Percentiles rank a stretch among this genome's conserved stretches.
phyloP scores from a whole-genome alignment of 768 basidiomycete genomes.

The Phaeolepiota aurea region DNA sequence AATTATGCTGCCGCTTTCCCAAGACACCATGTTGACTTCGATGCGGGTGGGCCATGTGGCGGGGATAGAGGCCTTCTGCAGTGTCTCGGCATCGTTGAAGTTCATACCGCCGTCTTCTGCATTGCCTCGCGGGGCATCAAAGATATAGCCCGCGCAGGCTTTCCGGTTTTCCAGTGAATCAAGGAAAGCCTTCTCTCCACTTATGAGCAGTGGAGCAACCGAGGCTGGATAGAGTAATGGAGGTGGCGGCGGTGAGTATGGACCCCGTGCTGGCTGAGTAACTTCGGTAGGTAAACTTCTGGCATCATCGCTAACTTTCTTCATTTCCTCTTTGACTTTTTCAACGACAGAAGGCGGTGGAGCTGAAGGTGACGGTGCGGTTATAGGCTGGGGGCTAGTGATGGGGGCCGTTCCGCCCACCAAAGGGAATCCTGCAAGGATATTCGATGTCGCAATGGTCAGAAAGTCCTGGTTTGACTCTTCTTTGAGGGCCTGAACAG shows the following conservation, averaged over 20 bases:
- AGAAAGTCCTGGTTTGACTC: neutral
- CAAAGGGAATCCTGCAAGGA: neutral
- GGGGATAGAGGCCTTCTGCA: neutral
- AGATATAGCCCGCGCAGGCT: neutral
- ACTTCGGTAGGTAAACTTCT: neutral
- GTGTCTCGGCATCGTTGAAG: neutral
- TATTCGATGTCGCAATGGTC: neutral
- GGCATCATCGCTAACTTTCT: neutral
- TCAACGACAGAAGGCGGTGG: neutral
- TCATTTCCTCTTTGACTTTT: neutral
- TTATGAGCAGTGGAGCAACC: neutral
- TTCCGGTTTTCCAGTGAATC: neutral
- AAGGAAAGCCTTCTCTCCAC: neutral
- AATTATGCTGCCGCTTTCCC: neutral
- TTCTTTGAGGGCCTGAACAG: neutral
- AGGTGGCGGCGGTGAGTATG: neutral
- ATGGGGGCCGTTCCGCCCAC: neutral
- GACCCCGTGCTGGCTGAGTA: neutral
- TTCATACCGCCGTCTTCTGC: neutral
- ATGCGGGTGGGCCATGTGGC: neutral
- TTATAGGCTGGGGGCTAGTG: neutral
- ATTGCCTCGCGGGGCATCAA: neutral
- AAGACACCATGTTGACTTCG: neutral
- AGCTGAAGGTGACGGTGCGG: neutral
- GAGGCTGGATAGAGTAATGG: neutral